Evolutionary conservation across 352 stramenopile species (phyloP).

Genomic region (Globisporangium spinosum): DNA sequence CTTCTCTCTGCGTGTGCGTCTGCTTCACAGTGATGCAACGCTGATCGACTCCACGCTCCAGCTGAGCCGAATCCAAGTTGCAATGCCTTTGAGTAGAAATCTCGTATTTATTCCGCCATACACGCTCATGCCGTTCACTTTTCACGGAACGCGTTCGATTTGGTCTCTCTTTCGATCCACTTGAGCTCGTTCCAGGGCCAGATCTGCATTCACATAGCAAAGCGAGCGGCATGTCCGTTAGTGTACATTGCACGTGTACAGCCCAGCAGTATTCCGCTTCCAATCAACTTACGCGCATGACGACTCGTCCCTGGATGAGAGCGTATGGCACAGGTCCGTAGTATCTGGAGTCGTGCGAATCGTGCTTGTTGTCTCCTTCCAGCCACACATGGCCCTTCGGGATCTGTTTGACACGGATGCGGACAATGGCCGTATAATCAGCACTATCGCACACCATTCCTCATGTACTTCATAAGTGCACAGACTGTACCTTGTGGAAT

Average conservation of each 20-base stretch:
- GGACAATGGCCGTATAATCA: neutral
- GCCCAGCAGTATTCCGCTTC: slow-evolving; percentile 11
- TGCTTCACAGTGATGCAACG: neutral
- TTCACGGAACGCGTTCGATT: slow-evolving; percentile 54
- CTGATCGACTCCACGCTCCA: neutral
- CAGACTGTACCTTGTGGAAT: slow-evolving; percentile 58
- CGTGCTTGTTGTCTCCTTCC: slow-evolving; percentile 95
- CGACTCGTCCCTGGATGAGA: slow-evolving; percentile 87
- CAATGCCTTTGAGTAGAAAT: neutral
- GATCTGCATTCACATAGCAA: slow-evolving; percentile 41
- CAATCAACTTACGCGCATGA: slow-evolving; percentile 74
- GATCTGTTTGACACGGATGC: slow-evolving; percentile 31
- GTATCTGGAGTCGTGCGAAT: slow-evolving; percentile 94
- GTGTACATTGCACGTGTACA: neutral
- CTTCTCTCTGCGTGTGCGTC: neutral
- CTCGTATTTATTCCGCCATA: neutral
- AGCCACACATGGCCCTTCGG: slow-evolving; percentile 94
- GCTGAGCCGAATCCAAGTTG: neutral
- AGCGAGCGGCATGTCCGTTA: neutral
- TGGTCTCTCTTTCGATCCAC: slow-evolving; percentile 49
- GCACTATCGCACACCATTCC: neutral
- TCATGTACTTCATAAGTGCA: neutral
- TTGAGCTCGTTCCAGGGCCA: slow-evolving; percentile 75
- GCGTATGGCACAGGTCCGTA: slow-evolving; percentile 93
- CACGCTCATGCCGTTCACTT: slow-evolving; percentile 24